Base-by-base conservation (phyloP, 2,329 filamentous ascomycete species). In the Beauveria bassiana region DNA sequence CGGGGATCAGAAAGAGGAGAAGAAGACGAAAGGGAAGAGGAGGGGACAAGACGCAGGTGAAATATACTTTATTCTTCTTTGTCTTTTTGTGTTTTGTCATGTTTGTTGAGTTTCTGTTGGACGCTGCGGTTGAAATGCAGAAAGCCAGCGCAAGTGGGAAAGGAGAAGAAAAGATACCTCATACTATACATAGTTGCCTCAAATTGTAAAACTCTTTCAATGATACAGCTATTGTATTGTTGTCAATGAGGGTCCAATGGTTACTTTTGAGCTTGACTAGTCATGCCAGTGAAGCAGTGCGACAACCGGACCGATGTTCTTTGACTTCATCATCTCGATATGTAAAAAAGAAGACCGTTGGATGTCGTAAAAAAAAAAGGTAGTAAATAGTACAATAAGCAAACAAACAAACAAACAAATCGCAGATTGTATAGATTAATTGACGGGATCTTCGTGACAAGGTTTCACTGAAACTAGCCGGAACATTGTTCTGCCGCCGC, bases 401-500 rank as follows among this genome's bases (percentile, higher is more conserved):
- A 14, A 5, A 5, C 34, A 5, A 34, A 5, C 31, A 38, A 38
- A 16, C 34, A 38, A 38, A 38, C 34, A 38, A 38, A 38, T 14
- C 2, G 34, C 5, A 38, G 34, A 34, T 34, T 34, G 31, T 2
- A 34, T 14, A 5, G 4, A 34, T 34, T 14, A 14, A 14, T 34
- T 4, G 31, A 34, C 5, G 12, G 31, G 12, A 38, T 3, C 34
- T 38, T 38, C 10, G 31, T 34, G 31, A 34, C 31, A 12, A 16
- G 34, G 34, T 38, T 16, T 16, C 24, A 8, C 20, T 18, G 3
- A 26, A 12, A 50, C 4, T 28, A 5, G n/a, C 14, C 73, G 73
- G 73, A 75, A 64, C 68, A 75, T 71, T 59, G 63, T 73, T 74
- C 60, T 45, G 61, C 71, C 72, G 72, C 59, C 43, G 38, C 60